Percentiles rank a stretch among this genome's conserved stretches.
Conservation (phyloP, 2,329 filamentous ascomycete genomes). For the Stagonosporopsis vannaccii region DNA sequence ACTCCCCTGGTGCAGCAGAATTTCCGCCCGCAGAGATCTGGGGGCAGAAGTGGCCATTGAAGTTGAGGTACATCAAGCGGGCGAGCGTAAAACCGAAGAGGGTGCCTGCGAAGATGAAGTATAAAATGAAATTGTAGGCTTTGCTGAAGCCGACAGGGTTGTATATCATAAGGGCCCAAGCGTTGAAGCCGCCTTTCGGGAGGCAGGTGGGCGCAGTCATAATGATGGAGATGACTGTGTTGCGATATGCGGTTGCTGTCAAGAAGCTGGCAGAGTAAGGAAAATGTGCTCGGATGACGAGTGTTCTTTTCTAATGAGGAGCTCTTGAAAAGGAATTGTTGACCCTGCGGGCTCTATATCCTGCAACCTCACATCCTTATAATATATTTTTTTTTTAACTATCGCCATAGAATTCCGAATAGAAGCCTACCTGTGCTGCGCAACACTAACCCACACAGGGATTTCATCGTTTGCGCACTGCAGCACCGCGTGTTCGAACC, state of each 20-base stretch:
- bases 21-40: conserved; percentile 10
- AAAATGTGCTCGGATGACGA: too few relatives aligned
- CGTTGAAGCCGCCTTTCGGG: conserved; percentile 19
- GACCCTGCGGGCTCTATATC: neutral
- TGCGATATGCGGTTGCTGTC: too few relatives aligned
- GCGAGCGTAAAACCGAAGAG: conserved; percentile 53
- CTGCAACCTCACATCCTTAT: neutral
- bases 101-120: conserved; percentile 36
- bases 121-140: conserved; percentile 65
- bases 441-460: conserved; percentile 7
- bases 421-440: neutral
- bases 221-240: neutral
- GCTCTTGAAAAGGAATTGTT: neutral
- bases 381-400: neutral
- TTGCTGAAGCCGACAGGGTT: conserved; percentile 62
- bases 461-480: conserved; percentile 7
- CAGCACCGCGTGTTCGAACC: neutral
- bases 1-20: conserved; percentile 52
- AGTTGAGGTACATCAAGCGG: conserved; percentile 59
- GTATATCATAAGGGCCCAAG: conserved; percentile 25
- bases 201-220: conserved; percentile 7
- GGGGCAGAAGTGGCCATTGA: conserved; percentile 45
- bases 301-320: too few relatives aligned
- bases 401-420: neutral
- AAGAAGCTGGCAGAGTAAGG: neutral